Conservation (phyloP, 306 rosid species). For the Dalbergia cultrata region DNA sequence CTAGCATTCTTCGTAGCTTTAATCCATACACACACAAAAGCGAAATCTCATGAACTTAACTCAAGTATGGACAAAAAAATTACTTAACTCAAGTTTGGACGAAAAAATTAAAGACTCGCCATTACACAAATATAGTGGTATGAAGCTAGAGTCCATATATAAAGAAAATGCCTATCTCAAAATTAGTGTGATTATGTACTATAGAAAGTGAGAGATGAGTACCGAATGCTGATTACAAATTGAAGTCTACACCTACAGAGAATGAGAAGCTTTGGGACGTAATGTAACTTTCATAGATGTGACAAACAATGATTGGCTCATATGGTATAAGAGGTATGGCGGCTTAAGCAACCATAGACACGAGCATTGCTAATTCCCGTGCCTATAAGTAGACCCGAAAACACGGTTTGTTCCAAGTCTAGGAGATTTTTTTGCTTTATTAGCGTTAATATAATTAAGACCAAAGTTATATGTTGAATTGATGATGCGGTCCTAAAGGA, state of each 20-base stretch:
- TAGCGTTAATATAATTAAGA: background rate
- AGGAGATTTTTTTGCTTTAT: background rate
- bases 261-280: constrained; percentile 43
- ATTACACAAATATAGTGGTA: background rate
- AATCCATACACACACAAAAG: background rate
- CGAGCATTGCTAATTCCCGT: background rate
- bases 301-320: constrained; percentile 45
- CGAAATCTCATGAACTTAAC: background rate
- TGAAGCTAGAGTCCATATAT: background rate
- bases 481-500: constrained; percentile 12
- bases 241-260: constrained; percentile 13
- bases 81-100: background rate
- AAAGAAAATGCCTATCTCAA: background rate
- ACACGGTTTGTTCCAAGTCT: constrained; percentile 3
- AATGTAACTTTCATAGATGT: constrained; percentile 40
- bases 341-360: constrained; percentile 34
- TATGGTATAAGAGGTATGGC: constrained; percentile 32
- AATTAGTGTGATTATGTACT: constrained; percentile 3
- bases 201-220: background rate
- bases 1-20: background rate
- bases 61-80: constrained; percentile 1
- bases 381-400: background rate
- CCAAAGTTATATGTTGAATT: background rate
- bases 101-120: background rate
- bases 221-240: background rate